Evolutionary conservation across 2,329 filamentous ascomycete species (phyloP).

Genomic region (Trichoderma polysporum): DNA sequence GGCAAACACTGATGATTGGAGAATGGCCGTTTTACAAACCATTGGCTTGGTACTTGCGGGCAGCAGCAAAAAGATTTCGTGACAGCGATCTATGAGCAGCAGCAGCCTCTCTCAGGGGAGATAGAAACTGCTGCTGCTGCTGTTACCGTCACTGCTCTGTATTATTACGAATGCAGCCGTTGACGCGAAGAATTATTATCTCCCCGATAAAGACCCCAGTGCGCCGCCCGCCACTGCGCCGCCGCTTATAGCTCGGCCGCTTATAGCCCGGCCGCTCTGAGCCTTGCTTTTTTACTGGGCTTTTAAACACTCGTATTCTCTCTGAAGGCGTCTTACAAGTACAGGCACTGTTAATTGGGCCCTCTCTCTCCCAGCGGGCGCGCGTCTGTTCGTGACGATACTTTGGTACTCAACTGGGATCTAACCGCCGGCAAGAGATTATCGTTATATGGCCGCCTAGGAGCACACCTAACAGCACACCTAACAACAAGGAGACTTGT

Average conservation of each 20-base stretch:
- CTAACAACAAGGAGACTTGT: neutral
- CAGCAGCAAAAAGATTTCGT: neutral
- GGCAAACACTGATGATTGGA: neutral
- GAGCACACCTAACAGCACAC: neutral
- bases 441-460: neutral
- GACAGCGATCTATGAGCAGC: too few species aligned
- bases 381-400: neutral
- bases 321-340: neutral
- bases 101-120: neutral
- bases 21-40: neutral
- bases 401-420: neutral
- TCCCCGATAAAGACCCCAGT: neutral
- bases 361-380: slow-evolving; percentile 7
- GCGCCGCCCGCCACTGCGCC: neutral
- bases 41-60: too few species aligned
- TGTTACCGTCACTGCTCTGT: too few species aligned
- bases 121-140: neutral
- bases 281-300: slow-evolving; percentile 4
- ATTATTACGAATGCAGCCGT: neutral
- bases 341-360: neutral
- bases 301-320: neutral
- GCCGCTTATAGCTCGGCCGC: neutral
- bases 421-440: neutral
- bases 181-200: neutral
- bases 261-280: neutral